Evolutionary conservation across 2,329 filamentous ascomycete species (phyloP).

Genomic region (Metarhizium sp.): DNA sequence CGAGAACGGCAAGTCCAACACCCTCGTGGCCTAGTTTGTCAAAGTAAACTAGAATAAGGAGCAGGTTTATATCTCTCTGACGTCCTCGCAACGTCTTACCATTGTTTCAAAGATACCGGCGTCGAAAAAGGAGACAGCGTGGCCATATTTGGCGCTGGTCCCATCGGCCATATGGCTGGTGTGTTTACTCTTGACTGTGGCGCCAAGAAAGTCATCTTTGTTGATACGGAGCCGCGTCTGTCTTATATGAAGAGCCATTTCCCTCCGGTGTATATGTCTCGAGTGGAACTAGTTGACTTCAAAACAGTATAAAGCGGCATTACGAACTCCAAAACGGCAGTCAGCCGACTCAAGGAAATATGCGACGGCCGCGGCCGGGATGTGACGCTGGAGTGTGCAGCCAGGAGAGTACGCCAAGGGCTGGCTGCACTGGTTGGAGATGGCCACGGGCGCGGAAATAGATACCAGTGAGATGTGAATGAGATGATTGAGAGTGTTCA

Average conservation of each 20-base stretch:
- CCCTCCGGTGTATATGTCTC: no score
- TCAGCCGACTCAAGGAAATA: no score
- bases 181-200: no score
- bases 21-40: no score
- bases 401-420: constrained; percentile 52
- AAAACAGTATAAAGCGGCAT: no score
- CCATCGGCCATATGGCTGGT: constrained; percentile 18
- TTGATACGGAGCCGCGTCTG: no score
- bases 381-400: constrained; percentile 58
- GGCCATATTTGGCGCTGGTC: constrained; percentile 77
- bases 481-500: constrained; percentile 69
- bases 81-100: constrained; percentile 70
- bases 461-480: constrained; percentile 77
- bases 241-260: no score
- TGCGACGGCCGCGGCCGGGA: constrained; percentile 30
- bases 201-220: no score
- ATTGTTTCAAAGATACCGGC: constrained; percentile 73
- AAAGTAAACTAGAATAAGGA: accelerated
- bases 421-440: constrained; percentile 48
- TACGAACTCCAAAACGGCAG: no score
- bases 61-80: constrained; percentile 65
- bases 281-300: no score
- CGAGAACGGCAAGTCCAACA: constrained; percentile 50
- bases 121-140: constrained; percentile 71
- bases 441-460: constrained; percentile 61